A percentile compares a stretch with the other conserved stretches of the same genome.
phyloP scores from a whole-genome alignment of 805 yeast genomes.

The Kluyveromyces wickerhamii region DNA sequence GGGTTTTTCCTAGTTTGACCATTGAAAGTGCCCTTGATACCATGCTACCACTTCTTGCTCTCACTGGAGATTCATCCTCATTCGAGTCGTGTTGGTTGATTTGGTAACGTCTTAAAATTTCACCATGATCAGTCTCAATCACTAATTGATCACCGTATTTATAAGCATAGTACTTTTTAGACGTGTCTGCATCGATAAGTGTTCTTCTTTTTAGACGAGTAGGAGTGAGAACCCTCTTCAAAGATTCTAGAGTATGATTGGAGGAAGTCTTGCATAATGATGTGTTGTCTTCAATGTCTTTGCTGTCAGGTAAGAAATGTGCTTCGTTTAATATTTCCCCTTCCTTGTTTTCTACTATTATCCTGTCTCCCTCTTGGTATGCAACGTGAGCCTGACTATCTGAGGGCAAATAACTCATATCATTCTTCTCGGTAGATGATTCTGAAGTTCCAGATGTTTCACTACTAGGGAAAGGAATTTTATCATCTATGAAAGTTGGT shows the following conservation, averaged over 20 bases:
- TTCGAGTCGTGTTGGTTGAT: conserved; percentile 47
- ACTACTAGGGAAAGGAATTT: conserved; percentile 7
- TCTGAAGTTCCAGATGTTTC: conserved; percentile 5
- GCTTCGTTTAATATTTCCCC: conserved; percentile 73
- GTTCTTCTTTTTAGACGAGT: conserved; percentile 15
- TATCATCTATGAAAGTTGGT: conserved; percentile 11
- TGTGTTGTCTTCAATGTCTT: conserved; percentile 22
- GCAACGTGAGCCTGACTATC: conserved; percentile 33
- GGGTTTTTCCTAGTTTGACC: conserved; percentile 41
- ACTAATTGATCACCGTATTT: conserved; percentile 69
- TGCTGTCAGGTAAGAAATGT: conserved; percentile 24
- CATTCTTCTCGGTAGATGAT: conserved; percentile 4
- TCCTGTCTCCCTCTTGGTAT: conserved; percentile 59
- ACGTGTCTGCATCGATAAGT: conserved; percentile 13
- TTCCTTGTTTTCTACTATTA: conserved; percentile 72
- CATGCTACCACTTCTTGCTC: conserved; percentile 32
- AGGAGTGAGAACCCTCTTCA: conserved; percentile 20
- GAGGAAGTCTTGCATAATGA: conserved; percentile 18
- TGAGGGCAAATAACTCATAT: conserved; percentile 16
- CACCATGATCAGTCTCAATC: conserved; percentile 90
- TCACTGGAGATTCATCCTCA: conserved; percentile 6
- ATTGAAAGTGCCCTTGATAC: conserved; percentile 43
- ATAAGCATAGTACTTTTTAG: conserved; percentile 51
- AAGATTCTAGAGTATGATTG: conserved; percentile 24
- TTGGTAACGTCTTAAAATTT: conserved; percentile 72